Evolutionary conservation across 2,329 filamentous ascomycete species (phyloP), one percentile per base, ranked within the genome.

Genomic region (Xylariaceae sp.): DNA sequence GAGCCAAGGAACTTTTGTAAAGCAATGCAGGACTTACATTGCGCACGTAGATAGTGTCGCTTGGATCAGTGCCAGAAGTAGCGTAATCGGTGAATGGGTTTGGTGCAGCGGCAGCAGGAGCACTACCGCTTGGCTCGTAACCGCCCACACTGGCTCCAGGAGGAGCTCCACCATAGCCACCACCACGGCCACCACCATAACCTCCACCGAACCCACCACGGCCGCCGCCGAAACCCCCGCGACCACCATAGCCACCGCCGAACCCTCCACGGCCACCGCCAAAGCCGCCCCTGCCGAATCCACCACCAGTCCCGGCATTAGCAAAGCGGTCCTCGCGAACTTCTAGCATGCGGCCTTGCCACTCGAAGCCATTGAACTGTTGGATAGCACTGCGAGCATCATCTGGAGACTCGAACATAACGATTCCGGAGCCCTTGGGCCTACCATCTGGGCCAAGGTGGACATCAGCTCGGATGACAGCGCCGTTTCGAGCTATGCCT

Each of bases 281-380:
- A 29, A 76, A 79, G 40, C 78, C 81, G 53, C 76, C 73, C 56
- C 78, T 70, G 21, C 86, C 84, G 57, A 82, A 84, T 37, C 82
- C 84, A 61, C 85, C 84, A 53, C 83, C 79, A 60, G 80, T 83
- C 53, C 83, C 82, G 43, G 76, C 77, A 50, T 82, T 87, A 58
- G 95, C 95, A 73, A 93, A 99, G 56, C 95, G 90, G 72, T 99
- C 95, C 76, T 98, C 94, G 62, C 95, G 92, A 62, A 99, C 95
- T 75, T 99, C 95, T 47, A 99, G 86, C 49, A 88, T 80, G 56
- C 95, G 90, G 9, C 95, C 95, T 75, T 98, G 94, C 95, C 95
- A 99, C 64, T 99, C 95, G 73, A 96, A 98, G 57, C 95, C 95
- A 73, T 98, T 97, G 82, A 98, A 99, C 67, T 97, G 93, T 71